Base-by-base conservation (phyloP, 2,329 filamentous ascomycete genomes). In the Clonostachys byssicola region DNA sequence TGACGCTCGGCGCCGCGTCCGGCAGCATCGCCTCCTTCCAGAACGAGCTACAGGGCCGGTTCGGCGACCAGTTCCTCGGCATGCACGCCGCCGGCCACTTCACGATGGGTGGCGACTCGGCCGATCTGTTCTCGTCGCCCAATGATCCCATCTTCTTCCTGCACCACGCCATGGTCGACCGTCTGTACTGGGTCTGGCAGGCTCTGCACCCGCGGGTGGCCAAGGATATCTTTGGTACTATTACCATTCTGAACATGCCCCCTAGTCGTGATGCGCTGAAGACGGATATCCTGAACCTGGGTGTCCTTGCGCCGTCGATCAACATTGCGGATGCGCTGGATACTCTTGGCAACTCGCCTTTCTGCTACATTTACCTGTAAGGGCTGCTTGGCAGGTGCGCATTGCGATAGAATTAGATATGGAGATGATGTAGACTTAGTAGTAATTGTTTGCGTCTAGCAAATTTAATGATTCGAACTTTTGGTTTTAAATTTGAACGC, bases 71-170 rank as follows among this genome's bases (percentile, higher is more conserved):
- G 9, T 48, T 48, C 33, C 56, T 57, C 7, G 36, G 36, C 17
- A 57, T 67, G 16, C 65, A 62, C 50, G 51, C 54, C 5, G 62
- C 51, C 5, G 64, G 64, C 9, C 65, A 68, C 50, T 66, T 58
- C 51, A 58, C 59, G 34, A 58, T 66, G 14, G 55, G 55, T 3
- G 65, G 64, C 36, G 65, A 67, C 34, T 62, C 63, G 3, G 64
- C 57, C 18, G 62, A 66, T 45, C 53, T 59, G 18, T 61, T 50
- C 47, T 49, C 53, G 14, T 61, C 59, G 5, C 52, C 56, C 38
- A 54, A 52, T 7, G 59, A 62, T 33, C 60, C 59, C 4, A 51
- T 51, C 10, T 59, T 59, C 51, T 59, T 52, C 40, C 43, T 50
- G 33, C 45, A 47, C 40, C 49, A 50, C 39, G 43, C 45, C 13